A percentile compares a stretch with the other conserved stretches of the same genome.
These are phyloP conservation scores for Euphorbia corollata DNA, from an alignment of 441 rosid genomes.

Conservation along the genomic window DNA sequence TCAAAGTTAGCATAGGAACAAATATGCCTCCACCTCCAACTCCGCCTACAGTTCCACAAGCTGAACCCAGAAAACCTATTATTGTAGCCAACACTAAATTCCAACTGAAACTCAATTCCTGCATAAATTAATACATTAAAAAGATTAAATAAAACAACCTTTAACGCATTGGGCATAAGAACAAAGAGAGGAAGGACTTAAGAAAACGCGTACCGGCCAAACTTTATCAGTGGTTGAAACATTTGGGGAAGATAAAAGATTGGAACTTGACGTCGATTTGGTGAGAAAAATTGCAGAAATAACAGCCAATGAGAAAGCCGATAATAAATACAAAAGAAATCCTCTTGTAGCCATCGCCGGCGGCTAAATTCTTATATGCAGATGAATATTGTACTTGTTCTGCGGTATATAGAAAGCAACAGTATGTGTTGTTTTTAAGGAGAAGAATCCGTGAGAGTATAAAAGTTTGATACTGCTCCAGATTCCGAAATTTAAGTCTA, in stretches of 20 bases:
- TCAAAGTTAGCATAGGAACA: slow-evolving; percentile 88
- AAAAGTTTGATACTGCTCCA: neutral
- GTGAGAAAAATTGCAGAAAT: slow-evolving; percentile 38
- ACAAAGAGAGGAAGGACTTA: no score
- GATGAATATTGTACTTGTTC: no score
- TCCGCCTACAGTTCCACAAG: slow-evolving; percentile 90
- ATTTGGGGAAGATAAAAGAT: slow-evolving; percentile 19
- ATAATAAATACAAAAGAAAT: slow-evolving; percentile 42
- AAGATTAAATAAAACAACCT: neutral
- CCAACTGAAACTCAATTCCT: slow-evolving; percentile 73
- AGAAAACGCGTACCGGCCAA: slow-evolving; percentile 67
- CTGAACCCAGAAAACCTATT: slow-evolving; percentile 83
- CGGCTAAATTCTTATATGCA: neutral
- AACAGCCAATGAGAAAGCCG: slow-evolving; percentile 53
- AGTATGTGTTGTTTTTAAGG: neutral
- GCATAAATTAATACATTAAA: slow-evolving; percentile 9
- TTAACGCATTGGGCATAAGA: neutral
- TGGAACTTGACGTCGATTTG: slow-evolving; percentile 18
- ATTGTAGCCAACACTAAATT: slow-evolving; percentile 55
- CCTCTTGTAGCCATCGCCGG: slow-evolving; percentile 29
- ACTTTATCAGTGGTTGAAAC: slow-evolving; percentile 31
- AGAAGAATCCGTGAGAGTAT: neutral
- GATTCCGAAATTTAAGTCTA: neutral
- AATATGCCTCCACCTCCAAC: slow-evolving; percentile 97
- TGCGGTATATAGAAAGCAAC: no score